Conservation (phyloP, 2,329 filamentous ascomycete species). For the Pseudomassariella vexata region DNA sequence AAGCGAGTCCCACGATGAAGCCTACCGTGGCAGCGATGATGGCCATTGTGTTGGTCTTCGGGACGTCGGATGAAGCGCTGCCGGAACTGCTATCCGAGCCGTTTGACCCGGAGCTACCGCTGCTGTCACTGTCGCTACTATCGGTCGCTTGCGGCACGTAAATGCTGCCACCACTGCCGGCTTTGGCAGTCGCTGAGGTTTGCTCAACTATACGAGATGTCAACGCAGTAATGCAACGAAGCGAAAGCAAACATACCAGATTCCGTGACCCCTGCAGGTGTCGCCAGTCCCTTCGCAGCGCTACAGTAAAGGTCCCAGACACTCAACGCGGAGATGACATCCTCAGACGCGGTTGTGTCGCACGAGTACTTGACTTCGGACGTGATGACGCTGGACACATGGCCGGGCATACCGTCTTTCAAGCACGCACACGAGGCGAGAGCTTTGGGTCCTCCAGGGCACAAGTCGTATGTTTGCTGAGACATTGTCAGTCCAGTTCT, state of each 20-base stretch:
- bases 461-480: constrained; percentile 33
- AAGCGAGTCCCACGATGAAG: constrained; percentile 21
- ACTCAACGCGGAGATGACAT: constrained; percentile 38
- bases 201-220: constrained; percentile 17
- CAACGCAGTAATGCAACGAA: background rate
- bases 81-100: constrained; percentile 12
- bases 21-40: constrained; percentile 28
- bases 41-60: constrained; percentile 14
- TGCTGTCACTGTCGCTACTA: background rate
- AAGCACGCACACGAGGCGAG: constrained; percentile 48
- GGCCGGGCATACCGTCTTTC: constrained; percentile 39
- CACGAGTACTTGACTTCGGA: constrained; percentile 39
- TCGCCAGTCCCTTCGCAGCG: constrained; percentile 36
- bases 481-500: background rate
- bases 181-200: constrained; percentile 10
- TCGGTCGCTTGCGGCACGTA: constrained; percentile 11
- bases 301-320: constrained; percentile 45
- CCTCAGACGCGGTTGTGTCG: constrained; percentile 33
- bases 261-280: constrained; percentile 32
- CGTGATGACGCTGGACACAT: constrained; percentile 36
- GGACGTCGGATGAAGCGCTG: constrained; percentile 20
- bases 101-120: no score
- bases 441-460: constrained; percentile 39
- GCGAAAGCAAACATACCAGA: constrained; percentile 21
- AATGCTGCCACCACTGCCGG: constrained; percentile 2